Base-by-base conservation (phyloP, 106 monocot genomes). In the Platanthera zijinensis region DNA sequence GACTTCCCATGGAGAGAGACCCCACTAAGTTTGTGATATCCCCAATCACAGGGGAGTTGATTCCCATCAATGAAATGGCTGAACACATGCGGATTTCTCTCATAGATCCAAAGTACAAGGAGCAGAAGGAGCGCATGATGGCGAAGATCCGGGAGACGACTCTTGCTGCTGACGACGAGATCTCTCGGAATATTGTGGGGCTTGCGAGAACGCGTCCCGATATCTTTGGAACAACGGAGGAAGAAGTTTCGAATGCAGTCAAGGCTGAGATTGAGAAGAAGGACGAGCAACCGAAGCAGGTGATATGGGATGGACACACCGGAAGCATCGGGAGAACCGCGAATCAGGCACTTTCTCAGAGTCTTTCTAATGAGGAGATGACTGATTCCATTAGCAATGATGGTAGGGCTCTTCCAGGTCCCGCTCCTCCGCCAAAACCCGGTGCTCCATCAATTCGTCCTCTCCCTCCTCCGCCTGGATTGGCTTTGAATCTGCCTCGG, bases 71-170 rank as follows among this genome's bases (percentile, higher is more conserved):
- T 77, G 97, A 99, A 78, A 99, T 99, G 97, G 97, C 89, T 0
- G 97, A 99, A 77, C 97, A 99, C 71, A 99, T 99, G 97, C 84
- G 97, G 13, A 99, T 99, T 17, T 99, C 97, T 3, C 83, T 99
- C 30, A 99, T 99, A 48, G 97, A 99, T 79, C 97, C 97, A 22
- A 99, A 99, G 78, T 99, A 99, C 76, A 99, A 99, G 84, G 94
- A 99, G 77, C 97, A 99, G 77, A 99, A 99, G 80, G 97, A 99
- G 78, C 87, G 97, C 77, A 99, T 99, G 97, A 90, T 99, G 97
- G 97, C 97, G 14, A 99, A 99, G 83, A 91, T 99, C 46, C 82
- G 87, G 48, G 97, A 99, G 76, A 99, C 97, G 0, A 99, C 97
- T 8, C 87, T 92, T 75, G 97, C 97, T 8, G 87, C 91, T 17